A percentile compares a stretch with the other conserved stretches of the same genome.
phyloP scores from a whole-genome alignment of 106 monocot genomes.

The Alisma plantagoaquatica region DNA sequence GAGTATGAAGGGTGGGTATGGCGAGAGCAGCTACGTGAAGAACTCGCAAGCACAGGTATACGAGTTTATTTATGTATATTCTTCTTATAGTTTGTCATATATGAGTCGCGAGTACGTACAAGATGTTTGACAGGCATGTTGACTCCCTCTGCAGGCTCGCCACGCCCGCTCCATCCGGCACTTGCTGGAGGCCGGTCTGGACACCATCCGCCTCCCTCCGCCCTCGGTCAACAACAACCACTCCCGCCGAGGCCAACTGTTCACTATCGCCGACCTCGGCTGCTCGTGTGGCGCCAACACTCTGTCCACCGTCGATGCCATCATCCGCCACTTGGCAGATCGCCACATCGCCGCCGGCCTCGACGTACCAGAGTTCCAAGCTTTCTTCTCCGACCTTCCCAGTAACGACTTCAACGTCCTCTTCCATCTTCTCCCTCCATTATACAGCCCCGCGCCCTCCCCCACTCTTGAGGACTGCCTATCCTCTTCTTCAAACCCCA shows the following conservation, averaged over 20 bases:
- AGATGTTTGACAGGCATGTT: too few relatives aligned
- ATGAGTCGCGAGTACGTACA: too few relatives aligned
- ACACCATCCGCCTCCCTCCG: slow-evolving; percentile 9
- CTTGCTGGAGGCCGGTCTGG: slow-evolving; percentile 13
- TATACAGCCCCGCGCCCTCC: too few relatives aligned
- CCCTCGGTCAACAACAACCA: too few relatives aligned
- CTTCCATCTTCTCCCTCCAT: slow-evolving; percentile 20
- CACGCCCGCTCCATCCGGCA: slow-evolving; percentile 14
- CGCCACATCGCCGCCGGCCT: neutral
- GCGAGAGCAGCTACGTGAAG: slow-evolving; percentile 24
- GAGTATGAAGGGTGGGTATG: slow-evolving; percentile 31
- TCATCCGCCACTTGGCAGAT: slow-evolving; percentile 13
- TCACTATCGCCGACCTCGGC: slow-evolving; percentile 29
- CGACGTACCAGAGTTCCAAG: slow-evolving; percentile 23
- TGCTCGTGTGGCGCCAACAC: slow-evolving; percentile 29
- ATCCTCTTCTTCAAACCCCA: too few relatives aligned
- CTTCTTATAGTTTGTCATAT: too few relatives aligned
- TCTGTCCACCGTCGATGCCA: slow-evolving; percentile 8
- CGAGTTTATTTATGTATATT: too few relatives aligned
- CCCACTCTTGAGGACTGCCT: slow-evolving; percentile 1
- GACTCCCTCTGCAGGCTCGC: slow-evolving; percentile 7
- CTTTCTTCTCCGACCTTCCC: slow-evolving; percentile 32
- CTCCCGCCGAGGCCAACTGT: neutral
- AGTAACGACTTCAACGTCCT: slow-evolving; percentile 35
- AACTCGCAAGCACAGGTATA: slow-evolving; percentile 36